Evolutionary conservation across 1,139 yeast species (phyloP).

Genomic region (Kodamaea alishanica): DNA sequence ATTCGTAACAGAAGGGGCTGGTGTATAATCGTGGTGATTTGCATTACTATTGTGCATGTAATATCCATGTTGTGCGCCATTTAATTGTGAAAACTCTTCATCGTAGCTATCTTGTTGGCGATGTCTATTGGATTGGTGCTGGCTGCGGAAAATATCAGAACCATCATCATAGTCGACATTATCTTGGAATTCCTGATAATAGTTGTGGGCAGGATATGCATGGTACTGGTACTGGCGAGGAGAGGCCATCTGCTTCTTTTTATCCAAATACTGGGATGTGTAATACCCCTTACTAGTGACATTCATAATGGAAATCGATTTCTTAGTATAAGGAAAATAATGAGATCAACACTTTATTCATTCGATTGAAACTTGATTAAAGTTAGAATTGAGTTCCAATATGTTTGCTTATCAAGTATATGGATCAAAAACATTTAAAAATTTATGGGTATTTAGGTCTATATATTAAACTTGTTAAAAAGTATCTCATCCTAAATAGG

Average conservation of each 20-base stretch:
- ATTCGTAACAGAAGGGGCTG: neutral
- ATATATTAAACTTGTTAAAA: too few species aligned
- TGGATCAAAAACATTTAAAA: too few species aligned
- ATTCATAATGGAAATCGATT: conserved; percentile 15
- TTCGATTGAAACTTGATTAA: too few species aligned
- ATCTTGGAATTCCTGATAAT: neutral
- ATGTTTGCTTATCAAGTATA: too few species aligned
- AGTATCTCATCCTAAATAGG: too few species aligned
- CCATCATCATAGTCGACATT: conserved; percentile 1
- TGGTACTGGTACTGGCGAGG: conserved; percentile 10
- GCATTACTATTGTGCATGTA: conserved; percentile 1
- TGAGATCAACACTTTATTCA: too few species aligned
- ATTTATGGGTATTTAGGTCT: too few species aligned
- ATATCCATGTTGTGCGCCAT: neutral
- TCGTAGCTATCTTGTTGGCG: neutral
- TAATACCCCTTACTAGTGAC: conserved; percentile 23
- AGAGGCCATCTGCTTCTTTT: conserved; percentile 10
- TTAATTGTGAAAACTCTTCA: neutral
- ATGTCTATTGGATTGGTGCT: neutral
- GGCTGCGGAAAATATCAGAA: neutral
- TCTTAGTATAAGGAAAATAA: too few species aligned
- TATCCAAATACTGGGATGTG: conserved; percentile 19
- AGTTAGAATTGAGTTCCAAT: too few species aligned
- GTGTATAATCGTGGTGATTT: neutral
- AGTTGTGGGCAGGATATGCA: conserved; percentile 2